Base-by-base conservation (phyloP, 2,329 filamentous ascomycete species). In the Colletotrichum liriopes region DNA sequence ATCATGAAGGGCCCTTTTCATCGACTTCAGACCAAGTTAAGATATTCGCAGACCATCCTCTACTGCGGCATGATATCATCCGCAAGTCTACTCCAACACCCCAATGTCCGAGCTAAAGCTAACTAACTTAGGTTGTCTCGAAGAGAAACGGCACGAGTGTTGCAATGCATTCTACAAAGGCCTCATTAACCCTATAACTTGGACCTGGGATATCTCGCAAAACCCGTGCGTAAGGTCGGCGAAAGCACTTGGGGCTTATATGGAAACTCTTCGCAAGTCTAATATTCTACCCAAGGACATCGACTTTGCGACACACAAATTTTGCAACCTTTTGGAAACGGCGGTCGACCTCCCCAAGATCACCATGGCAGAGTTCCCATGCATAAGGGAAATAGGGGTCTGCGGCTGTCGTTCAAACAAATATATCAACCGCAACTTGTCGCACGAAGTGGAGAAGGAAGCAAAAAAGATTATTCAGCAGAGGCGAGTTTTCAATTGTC, bases 1-100 rank as follows among this genome's bases (percentile, higher is more conserved):
- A 67, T 37, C 73, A 75, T 26, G 47, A 75, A 45, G 74, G 74
- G 14, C 65, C 74, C n/a, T 65, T 75, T 43, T 68, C 41, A 39
- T 43, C 65, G 37, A 54, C 32, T 26, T 71, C 63, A 18, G 60
- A 63, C 16, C 63, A 71, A 41, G 61, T 63, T 12, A 69, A 43
- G 16, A 37, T 74, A 26, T 55, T 75, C 14, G 60, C 59, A 41
- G 67, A 75, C 2, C 71, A 75, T 62, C 74, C 74, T 62, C 65
- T 75, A 14, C 56, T 75, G 12, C 61, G 55, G n/a, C 64, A 67
- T 20, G 60, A 75, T 41, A 43, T 75, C 37, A 66, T 67, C n/a
- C 35, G 74, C 74, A 65, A 49, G 65, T 37, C 16, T 45, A 45
- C n/a, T 26, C 11, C 23, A 52, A 16, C 35, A 7, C 37, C 37